phyloP scores from a whole-genome alignment of 2,329 filamentous ascomycete species.

The Cladosporium oxysporum region DNA sequence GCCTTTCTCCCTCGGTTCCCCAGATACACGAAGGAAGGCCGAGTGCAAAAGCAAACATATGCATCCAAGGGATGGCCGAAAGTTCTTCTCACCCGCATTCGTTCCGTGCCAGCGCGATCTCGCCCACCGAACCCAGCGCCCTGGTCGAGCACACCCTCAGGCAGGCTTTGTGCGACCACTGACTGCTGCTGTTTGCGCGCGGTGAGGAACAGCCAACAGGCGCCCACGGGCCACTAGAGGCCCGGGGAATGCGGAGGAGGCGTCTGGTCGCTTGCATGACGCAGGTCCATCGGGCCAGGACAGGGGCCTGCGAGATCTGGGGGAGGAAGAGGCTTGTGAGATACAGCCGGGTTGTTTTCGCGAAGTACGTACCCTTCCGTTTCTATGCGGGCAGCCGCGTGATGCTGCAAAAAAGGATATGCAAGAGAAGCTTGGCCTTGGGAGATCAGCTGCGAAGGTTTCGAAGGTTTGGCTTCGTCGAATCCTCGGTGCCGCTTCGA shows the following conservation, averaged over 20 bases:
- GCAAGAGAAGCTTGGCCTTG: slow-evolving; percentile 7
- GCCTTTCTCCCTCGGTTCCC: neutral
- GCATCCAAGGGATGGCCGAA: slow-evolving; percentile 1
- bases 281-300: slow-evolving; percentile 12
- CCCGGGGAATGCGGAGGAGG: slow-evolving; percentile 17
- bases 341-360: slow-evolving; percentile 8
- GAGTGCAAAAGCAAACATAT: neutral
- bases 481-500: neutral
- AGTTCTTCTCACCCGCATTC: slow-evolving; percentile 11
- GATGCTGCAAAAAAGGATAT: neutral
- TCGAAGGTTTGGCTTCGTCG: slow-evolving; percentile 6
- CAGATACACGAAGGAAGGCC: neutral
- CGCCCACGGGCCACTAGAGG: slow-evolving; percentile 1
- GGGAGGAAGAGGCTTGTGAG: neutral
- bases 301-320: slow-evolving; percentile 6
- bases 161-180: neutral
- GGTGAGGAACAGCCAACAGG: neutral
- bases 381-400: slow-evolving; percentile 11
- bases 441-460: neutral
- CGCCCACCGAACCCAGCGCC: neutral
- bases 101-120: slow-evolving; percentile 15
- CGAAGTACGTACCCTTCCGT: slow-evolving; percentile 9
- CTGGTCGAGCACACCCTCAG: slow-evolving; percentile 8
- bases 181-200: slow-evolving; percentile 10
- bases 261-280: slow-evolving; percentile 14